Conservation (phyloP, 371 early-diverging fungal species). For the Nematocida major region DNA sequence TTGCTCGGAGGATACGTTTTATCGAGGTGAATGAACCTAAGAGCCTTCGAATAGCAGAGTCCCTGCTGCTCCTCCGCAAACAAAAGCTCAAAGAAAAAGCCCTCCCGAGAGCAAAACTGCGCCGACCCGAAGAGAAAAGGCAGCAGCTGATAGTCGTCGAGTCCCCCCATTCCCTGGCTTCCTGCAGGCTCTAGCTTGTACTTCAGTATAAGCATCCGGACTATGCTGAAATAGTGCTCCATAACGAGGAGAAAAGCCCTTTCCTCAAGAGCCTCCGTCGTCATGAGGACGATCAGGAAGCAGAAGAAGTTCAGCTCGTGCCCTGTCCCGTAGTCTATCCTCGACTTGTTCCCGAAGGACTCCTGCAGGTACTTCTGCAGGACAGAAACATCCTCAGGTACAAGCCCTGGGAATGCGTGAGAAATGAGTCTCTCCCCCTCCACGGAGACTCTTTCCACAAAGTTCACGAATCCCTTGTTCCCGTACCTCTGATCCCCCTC, state of each 20-base stretch:
- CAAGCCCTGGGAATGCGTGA: not conserved
- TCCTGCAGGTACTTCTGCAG: conserved; percentile 72
- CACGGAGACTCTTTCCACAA: conserved; percentile 7
- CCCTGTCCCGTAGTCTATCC: conserved; percentile 98
- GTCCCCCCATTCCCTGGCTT: conserved; percentile 93
- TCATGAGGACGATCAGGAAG: conserved; percentile 68
- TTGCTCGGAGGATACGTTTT: conserved; percentile 21
- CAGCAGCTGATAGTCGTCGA: conserved; percentile 93
- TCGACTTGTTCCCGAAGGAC: conserved; percentile 82
- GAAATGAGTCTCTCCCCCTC: conserved; percentile 1
- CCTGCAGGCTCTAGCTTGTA: conserved; percentile 98
- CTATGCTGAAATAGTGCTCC: conserved; percentile 75
- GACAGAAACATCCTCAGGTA: conserved; percentile 64
- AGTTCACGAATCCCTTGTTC: conserved; percentile 37
- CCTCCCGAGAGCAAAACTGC: conserved; percentile 67
- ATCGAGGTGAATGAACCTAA: conserved; percentile 31
- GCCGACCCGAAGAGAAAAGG: conserved; percentile 87
- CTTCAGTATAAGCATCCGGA: conserved; percentile 76
- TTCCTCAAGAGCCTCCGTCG: conserved; percentile 26
- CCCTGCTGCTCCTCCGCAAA: not conserved
- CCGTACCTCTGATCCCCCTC: conserved; percentile 41
- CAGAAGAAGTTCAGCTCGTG: conserved; percentile 91
- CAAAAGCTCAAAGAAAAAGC: conserved; percentile 23
- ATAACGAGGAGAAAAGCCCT: conserved; percentile 67
- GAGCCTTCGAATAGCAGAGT: conserved; percentile 31